A percentile compares a stretch with the other conserved stretches of the same genome.
Conservation (phyloP, 305 asterid species). For the Solanum chacoense region DNA sequence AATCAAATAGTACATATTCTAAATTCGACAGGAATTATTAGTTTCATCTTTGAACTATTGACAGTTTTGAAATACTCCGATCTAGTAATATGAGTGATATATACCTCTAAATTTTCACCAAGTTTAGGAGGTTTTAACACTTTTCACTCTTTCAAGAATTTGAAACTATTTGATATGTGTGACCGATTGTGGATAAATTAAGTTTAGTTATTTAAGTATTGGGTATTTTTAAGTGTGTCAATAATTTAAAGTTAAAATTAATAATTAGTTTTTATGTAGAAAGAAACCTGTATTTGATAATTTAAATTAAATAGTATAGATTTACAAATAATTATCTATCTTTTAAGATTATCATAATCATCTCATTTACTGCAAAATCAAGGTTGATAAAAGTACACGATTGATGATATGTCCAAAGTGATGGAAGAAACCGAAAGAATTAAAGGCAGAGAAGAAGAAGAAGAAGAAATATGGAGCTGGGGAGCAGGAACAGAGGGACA, state of each 20-base stretch:
- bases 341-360: neutral
- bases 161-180: neutral
- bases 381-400: neutral
- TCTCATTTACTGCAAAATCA: neutral
- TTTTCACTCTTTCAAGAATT: neutral
- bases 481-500: conserved; percentile 99
- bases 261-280: neutral
- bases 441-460: conserved; percentile 1
- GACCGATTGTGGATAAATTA: too few species aligned
- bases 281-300: neutral
- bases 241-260: too few species aligned
- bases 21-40: too few species aligned
- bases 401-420: neutral
- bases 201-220: neutral
- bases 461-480: conserved; percentile 77
- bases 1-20: too few species aligned
- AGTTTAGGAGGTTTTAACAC: neutral
- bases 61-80: too few species aligned
- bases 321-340: neutral
- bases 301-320: too few species aligned
- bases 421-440: conserved; percentile 17
- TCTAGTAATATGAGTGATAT: too few species aligned
- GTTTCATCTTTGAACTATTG: too few species aligned
- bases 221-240: rapidly evolving
- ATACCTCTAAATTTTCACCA: neutral